A percentile compares a stretch with the other conserved stretches of the same genome.
phyloP scores from a whole-genome alignment of 805 yeast genomes.

The Barnettozyma wickerhamii region DNA sequence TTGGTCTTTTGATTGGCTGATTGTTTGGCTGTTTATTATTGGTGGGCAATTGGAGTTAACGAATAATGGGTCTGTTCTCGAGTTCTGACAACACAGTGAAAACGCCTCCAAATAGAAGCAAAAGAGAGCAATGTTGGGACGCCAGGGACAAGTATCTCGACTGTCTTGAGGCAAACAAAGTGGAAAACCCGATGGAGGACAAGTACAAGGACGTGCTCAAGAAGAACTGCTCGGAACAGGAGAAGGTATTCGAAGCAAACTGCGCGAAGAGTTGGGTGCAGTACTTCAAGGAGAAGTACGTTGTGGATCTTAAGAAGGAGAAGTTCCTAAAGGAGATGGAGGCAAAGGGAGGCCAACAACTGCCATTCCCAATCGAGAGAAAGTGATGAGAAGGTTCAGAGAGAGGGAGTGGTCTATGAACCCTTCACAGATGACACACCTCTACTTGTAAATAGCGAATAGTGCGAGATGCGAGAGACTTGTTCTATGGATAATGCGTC shows the following conservation, averaged over 20 bases:
- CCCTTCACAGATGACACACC: too few relatives aligned
- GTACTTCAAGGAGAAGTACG: constrained; percentile 88
- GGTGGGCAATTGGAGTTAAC: neutral
- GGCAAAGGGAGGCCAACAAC: constrained; percentile 48
- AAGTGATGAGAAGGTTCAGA: too few relatives aligned
- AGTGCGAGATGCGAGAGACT: too few relatives aligned
- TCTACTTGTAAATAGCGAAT: neutral
- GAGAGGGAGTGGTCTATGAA: too few relatives aligned
- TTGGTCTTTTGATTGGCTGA: neutral
- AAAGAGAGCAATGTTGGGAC: constrained; percentile 85
- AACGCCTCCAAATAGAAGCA: constrained; percentile 56
- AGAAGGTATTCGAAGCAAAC: constrained; percentile 57
- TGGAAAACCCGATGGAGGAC: constrained; percentile 66
- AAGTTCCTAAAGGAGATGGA: constrained; percentile 66
- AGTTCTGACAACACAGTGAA: constrained; percentile 25
- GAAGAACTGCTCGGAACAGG: constrained; percentile 51
- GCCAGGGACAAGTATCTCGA: constrained; percentile 73
- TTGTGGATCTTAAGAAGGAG: constrained; percentile 67
- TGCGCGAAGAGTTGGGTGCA: constrained; percentile 87
- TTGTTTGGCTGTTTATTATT: neutral
- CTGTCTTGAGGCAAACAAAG: constrained; percentile 65
- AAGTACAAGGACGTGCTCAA: constrained; percentile 43
- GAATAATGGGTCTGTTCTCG: constrained; percentile 48
- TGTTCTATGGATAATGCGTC: too few relatives aligned
- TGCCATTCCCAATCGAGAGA: constrained; percentile 25